phyloP scores from a whole-genome alignment of 2,329 filamentous ascomycete genomes.

The Aureobasidium uvarum region DNA sequence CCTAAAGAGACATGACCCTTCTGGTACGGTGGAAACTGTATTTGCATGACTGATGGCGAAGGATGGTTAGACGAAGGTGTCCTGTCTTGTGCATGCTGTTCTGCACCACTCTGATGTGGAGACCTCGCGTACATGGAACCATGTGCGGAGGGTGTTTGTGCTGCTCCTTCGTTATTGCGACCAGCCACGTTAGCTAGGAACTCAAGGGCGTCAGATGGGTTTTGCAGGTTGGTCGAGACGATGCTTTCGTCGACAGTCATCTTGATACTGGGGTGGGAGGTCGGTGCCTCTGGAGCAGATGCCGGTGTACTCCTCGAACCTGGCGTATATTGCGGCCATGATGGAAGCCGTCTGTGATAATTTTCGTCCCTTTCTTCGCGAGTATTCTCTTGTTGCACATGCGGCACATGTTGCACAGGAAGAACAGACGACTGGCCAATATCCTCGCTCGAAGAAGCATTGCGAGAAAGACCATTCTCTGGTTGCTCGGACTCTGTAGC shows the following conservation, averaged over 20 bases:
- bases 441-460: slow-evolving; percentile 7
- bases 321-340: slow-evolving; percentile 16
- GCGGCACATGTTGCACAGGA: neutral
- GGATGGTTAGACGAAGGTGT: slow-evolving; percentile 12
- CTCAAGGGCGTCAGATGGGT: slow-evolving; percentile 38
- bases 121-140: slow-evolving; percentile 32
- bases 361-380: neutral
- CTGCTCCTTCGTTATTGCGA: slow-evolving; percentile 35
- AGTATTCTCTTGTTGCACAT: neutral
- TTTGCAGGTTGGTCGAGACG: slow-evolving; percentile 37
- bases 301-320: slow-evolving; percentile 4
- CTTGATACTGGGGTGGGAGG: slow-evolving; percentile 9
- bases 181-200: slow-evolving; percentile 39
- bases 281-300: slow-evolving; percentile 13
- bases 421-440: neutral
- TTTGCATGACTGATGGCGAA: slow-evolving; percentile 6
- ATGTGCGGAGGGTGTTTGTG: slow-evolving; percentile 35
- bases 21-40: slow-evolving; percentile 34
- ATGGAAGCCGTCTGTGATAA: neutral
- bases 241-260: slow-evolving; percentile 36
- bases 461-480: neutral
- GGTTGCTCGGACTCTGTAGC: slow-evolving; percentile 27
- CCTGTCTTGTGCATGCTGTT: neutral
- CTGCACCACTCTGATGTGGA: slow-evolving; percentile 26
- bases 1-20: slow-evolving; percentile 35